phyloP scores from a whole-genome alignment of 805 yeast genomes.

The Diddensiella transvaalensis region DNA sequence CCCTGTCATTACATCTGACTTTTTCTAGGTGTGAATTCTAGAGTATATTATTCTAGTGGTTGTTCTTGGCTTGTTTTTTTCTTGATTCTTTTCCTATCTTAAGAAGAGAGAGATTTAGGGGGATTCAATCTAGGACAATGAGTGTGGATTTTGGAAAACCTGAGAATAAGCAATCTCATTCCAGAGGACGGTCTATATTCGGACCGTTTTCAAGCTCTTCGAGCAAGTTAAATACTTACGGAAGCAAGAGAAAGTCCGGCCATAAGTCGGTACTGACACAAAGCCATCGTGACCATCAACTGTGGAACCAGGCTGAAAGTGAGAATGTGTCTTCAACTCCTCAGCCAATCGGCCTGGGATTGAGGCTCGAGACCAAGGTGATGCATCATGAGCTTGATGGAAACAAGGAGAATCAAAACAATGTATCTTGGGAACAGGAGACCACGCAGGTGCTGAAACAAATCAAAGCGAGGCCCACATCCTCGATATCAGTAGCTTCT shows the following conservation, averaged over 20 bases:
- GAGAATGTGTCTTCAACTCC: neutral
- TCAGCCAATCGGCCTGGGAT: slow-evolving; percentile 16
- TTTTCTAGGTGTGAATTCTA: too few species aligned
- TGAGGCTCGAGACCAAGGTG: slow-evolving; percentile 5
- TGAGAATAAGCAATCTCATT: slow-evolving; percentile 1
- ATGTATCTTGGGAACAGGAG: slow-evolving; percentile 19
- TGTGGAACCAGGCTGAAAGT: slow-evolving; percentile 19
- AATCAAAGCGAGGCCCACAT: slow-evolving; percentile 13
- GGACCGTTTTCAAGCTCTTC: slow-evolving; percentile 10
- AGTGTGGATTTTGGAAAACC: neutral
- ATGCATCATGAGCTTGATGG: slow-evolving; percentile 11
- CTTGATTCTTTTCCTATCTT: too few species aligned
- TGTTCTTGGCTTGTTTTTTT: too few species aligned
- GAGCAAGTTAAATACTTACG: slow-evolving; percentile 13
- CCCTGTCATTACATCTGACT: too few species aligned
- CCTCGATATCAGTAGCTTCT: slow-evolving; percentile 6
- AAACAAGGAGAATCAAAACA: slow-evolving; percentile 13
- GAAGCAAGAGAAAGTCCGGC: slow-evolving; percentile 13
- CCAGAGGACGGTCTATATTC: slow-evolving; percentile 11
- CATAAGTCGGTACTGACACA: slow-evolving; percentile 17
- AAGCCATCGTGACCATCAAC: slow-evolving; percentile 18
- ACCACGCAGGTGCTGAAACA: slow-evolving; percentile 20
- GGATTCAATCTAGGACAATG: neutral
- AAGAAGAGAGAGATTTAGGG: too few species aligned
- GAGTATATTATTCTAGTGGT: too few species aligned